Base-by-base conservation (phyloP, 345 rosid genomes). In the Anacardium occidentale region DNA sequence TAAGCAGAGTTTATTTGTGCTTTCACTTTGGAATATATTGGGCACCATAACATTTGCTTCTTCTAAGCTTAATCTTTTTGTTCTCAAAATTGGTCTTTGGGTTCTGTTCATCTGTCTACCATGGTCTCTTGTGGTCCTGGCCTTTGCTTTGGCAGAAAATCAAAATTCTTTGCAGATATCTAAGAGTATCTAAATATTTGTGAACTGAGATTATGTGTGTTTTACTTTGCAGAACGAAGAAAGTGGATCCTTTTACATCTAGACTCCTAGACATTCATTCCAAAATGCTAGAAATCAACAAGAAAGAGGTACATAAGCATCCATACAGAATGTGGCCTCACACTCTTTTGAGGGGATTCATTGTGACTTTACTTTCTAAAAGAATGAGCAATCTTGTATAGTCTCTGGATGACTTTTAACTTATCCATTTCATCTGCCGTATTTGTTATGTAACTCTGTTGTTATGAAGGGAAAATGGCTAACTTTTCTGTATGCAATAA, bases 191-290 rank as follows among this genome's bases (percentile, higher is more conserved):
- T 21, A 52, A 48, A 22, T 25, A 25, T 44, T 11, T 63, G 25
- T 73, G 58, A 60, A 52, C 34, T 65, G 24, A 15, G 20, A 34
- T 60, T 60, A 45, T 70, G 53, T 57, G 32, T 75, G 77, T 37
- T 74, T 63, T 62, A 15, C 50, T 64, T 59, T 81, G 66, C 84
- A 96, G 99, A 81, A 93, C 99, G 5, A 90, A 86, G 74, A 89
- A 91, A 76, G 99, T 74, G 63, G 99, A 96, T 80, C 77, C 64
- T 79, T 96, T 96, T 82, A 93, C 98, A 34, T 90, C 97, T 72
- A 90, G 91, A 79, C 98, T 96, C 76, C 68, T 96, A 7, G 98
- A 93, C 74, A 91, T 96, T 68, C 99, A 96, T 87, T 82, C 93
- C 69, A 93, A 88, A 88, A 88, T 90, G 88, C 82, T 91, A 70